These are phyloP conservation scores for Huiozyma sinensis DNA, from an alignment of 805 yeast genomes.

Conservation along the genomic window DNA sequence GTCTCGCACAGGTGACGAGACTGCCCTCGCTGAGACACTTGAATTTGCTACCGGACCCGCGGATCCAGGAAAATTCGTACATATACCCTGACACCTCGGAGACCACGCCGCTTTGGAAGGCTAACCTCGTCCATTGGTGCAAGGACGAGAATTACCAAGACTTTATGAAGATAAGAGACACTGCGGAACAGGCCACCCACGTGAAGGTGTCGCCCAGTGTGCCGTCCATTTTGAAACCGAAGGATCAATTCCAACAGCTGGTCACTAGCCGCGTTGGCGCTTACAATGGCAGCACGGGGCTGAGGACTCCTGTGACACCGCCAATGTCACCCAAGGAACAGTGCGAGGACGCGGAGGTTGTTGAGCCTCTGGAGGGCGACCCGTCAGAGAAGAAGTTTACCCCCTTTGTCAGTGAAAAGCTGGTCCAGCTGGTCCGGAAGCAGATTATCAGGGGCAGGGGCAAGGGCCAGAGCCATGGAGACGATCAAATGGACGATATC, in stretches of 20 bases:
- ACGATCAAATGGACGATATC: not conserved
- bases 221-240: constrained; percentile 22
- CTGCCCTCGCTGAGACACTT: constrained; percentile 27
- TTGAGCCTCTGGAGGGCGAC: not conserved
- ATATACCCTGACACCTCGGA: constrained; percentile 28
- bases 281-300: constrained; percentile 6
- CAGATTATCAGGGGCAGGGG: constrained; percentile 3
- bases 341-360: not conserved
- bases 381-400: constrained; percentile 5
- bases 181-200: not conserved
- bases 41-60: constrained; percentile 23
- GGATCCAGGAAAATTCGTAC: constrained; percentile 22
- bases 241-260: constrained; percentile 21
- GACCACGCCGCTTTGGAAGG: constrained; percentile 24
- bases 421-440: constrained; percentile 23
- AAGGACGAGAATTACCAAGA: constrained; percentile 24
- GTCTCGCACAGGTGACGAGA: not conserved
- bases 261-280: no score
- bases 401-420: constrained; percentile 10
- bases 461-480: not conserved
- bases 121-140: constrained; percentile 26
- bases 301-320: constrained; percentile 23
- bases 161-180: constrained; percentile 16
- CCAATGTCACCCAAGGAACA: constrained; percentile 17
- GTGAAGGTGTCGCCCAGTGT: not conserved